Percentiles rank a stretch among this genome's conserved stretches.
phyloP scores from a whole-genome alignment of 2,329 filamentous ascomycete genomes.

The Thelonectria discophora region DNA sequence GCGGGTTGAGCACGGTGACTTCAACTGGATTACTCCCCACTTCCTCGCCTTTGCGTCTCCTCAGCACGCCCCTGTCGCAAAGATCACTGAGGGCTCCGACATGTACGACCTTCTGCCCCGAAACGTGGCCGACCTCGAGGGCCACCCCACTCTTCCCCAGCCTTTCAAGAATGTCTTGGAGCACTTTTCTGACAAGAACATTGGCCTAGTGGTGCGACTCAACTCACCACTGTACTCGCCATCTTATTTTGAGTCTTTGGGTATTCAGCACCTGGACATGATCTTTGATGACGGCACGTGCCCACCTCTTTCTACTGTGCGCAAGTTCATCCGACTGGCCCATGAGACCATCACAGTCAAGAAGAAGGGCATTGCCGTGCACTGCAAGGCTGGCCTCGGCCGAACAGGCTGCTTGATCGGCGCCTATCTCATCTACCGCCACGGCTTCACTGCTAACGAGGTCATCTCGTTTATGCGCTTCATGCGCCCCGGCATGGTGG shows the following conservation, averaged over 20 bases:
- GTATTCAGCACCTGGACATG: conserved; percentile 97
- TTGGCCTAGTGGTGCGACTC: conserved; percentile 91
- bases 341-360: conserved; percentile 93
- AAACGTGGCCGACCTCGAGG: conserved; percentile 76
- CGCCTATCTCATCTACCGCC: conserved; percentile 95
- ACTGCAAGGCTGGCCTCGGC: conserved; percentile 97
- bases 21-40: conserved; percentile 97
- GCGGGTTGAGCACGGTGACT: conserved; percentile 96
- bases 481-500: conserved; percentile 98
- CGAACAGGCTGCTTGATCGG: conserved; percentile 96
- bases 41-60: conserved; percentile 98
- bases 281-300: conserved; percentile 99
- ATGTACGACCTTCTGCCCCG: conserved; percentile 79
- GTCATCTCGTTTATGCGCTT: conserved; percentile 99
- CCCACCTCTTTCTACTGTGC: conserved; percentile 85
- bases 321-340: conserved; percentile 92
- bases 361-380: conserved; percentile 93
- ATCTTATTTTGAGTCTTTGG: conserved; percentile 94
- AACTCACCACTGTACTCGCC: conserved; percentile 97
- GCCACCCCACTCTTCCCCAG: conserved; percentile 74
- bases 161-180: conserved; percentile 96
- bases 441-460: conserved; percentile 97
- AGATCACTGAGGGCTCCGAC: conserved; percentile 76
- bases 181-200: conserved; percentile 87
- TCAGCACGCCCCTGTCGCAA: conserved; percentile 79